Percentiles rank a stretch among this genome's conserved stretches.
These are phyloP conservation scores for Thielaviopsis musarum DNA, from an alignment of 2,329 filamentous ascomycete species.

Conservation along the genomic window DNA sequence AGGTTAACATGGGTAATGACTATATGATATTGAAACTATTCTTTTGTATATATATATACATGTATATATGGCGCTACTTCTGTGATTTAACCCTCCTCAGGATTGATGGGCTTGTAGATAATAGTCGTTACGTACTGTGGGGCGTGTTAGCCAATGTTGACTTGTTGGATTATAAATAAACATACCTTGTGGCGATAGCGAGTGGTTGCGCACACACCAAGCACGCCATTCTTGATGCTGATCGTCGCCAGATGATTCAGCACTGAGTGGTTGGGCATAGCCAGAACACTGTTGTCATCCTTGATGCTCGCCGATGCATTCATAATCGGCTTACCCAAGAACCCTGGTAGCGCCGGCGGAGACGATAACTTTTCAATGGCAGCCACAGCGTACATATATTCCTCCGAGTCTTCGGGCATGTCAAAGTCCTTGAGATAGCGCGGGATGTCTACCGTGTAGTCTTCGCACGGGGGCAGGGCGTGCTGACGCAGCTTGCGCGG, in stretches of 20 bases:
- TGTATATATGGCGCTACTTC: not conserved
- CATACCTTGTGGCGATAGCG: constrained; percentile 85
- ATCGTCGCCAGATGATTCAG: constrained; percentile 93
- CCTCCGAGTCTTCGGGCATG: constrained; percentile 58
- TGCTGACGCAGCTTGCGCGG: constrained; percentile 33
- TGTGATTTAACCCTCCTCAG: constrained; percentile 6
- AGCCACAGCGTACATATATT: constrained; percentile 56
- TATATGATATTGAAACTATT: not conserved
- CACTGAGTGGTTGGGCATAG: constrained; percentile 82
- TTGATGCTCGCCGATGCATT: constrained; percentile 87
- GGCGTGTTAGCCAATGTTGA: not conserved
- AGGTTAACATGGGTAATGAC: too few relatives aligned
- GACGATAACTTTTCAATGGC: constrained; percentile 66
- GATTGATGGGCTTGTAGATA: constrained; percentile 73
- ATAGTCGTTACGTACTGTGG: constrained; percentile 87
- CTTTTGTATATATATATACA: not conserved
- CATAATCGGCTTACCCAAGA: constrained; percentile 84
- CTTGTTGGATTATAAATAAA: not conserved
- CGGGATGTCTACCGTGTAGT: constrained; percentile 61
- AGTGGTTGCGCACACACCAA: constrained; percentile 94
- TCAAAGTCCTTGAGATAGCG: constrained; percentile 78
- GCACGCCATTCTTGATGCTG: constrained; percentile 90
- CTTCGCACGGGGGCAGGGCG: constrained; percentile 34
- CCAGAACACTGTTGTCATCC: constrained; percentile 92
- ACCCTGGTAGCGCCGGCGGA: constrained; percentile 74